A percentile compares a stretch with the other conserved stretches of the same genome.
Conservation (phyloP, 2,329 filamentous ascomycete genomes). For the Monilinia polystroma region DNA sequence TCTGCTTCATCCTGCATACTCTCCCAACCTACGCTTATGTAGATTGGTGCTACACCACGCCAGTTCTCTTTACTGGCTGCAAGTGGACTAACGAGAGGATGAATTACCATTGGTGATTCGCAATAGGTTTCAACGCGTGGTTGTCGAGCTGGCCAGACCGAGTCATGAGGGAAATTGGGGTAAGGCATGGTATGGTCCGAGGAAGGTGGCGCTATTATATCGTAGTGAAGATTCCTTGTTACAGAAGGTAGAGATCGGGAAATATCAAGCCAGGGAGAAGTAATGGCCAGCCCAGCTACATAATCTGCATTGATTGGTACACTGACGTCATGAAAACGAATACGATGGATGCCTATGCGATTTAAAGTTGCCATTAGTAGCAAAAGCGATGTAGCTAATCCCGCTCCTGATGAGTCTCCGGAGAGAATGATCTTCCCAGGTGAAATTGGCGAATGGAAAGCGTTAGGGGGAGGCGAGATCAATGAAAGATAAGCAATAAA, state of each 20-base stretch:
- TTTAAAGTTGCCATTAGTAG: constrained; percentile 66
- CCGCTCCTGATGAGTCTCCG: constrained; percentile 74
- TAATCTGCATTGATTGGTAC: constrained; percentile 57
- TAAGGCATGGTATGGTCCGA: constrained; percentile 39
- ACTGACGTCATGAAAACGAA: constrained; percentile 58
- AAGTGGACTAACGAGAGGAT: constrained; percentile 68
- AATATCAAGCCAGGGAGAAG: constrained; percentile 72
- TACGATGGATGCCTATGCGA: constrained; percentile 44
- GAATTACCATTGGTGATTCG: constrained; percentile 53
- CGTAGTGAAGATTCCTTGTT: constrained; percentile 52
- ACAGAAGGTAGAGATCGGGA: constrained; percentile 61
- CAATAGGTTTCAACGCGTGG: constrained; percentile 55
- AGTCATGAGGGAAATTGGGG: constrained; percentile 48
- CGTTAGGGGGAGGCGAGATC: constrained; percentile 67
- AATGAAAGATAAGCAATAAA: constrained; percentile 65
- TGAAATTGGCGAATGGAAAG: constrained; percentile 64
- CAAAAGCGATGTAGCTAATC: constrained; percentile 64
- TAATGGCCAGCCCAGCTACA: constrained; percentile 62
- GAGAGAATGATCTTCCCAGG: constrained; percentile 67
- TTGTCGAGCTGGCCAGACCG: constrained; percentile 56
- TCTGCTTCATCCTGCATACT: constrained; percentile 66
- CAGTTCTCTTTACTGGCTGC: constrained; percentile 52
- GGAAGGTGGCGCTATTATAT: constrained; percentile 61
- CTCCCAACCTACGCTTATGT: constrained; percentile 69
- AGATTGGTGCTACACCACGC: constrained; percentile 63